phyloP scores from a whole-genome alignment of 441 rosid genomes.

The Melastoma candidum region DNA sequence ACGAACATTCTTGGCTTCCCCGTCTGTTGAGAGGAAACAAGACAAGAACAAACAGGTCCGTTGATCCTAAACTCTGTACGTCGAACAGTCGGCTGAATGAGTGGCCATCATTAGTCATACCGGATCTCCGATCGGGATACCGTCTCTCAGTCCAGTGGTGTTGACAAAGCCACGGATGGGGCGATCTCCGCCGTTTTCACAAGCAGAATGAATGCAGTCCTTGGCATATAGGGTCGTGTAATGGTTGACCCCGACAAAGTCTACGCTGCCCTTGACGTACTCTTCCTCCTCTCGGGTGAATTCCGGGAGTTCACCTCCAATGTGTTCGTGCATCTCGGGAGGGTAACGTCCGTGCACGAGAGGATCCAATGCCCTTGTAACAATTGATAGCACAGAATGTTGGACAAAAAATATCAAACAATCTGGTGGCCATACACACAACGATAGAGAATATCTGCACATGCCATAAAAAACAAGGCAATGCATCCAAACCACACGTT shows the following conservation, averaged over 20 bases:
- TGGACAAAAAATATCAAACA: background rate
- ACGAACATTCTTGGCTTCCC: too few species aligned
- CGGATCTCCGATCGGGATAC: conserved; percentile 24
- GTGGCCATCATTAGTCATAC: conserved; percentile 8
- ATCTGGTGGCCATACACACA: too few species aligned
- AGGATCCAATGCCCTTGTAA: conserved; percentile 35
- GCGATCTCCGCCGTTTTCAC: conserved; percentile 18
- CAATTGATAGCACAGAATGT: background rate
- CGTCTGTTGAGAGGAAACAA: too few species aligned
- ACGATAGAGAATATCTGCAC: too few species aligned
- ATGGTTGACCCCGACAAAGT: conserved; percentile 44
- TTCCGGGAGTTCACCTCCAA: conserved; percentile 27
- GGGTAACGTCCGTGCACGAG: conserved; percentile 39
- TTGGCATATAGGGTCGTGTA: conserved; percentile 31
- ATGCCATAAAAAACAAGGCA: too few species aligned
- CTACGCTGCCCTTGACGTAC: conserved; percentile 25
- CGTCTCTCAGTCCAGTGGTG: conserved; percentile 32
- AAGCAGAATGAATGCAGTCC: conserved; percentile 37
- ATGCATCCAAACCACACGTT: too few species aligned
- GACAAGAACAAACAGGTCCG: too few species aligned
- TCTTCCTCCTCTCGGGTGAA: conserved; percentile 24
- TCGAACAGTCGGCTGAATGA: too few species aligned
- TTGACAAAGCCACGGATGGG: conserved; percentile 25
- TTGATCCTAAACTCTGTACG: too few species aligned
- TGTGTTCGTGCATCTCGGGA: conserved; percentile 29